Evolutionary conservation across 2,329 filamentous ascomycete species (phyloP).

Genomic region (Aspergillus sp.): DNA sequence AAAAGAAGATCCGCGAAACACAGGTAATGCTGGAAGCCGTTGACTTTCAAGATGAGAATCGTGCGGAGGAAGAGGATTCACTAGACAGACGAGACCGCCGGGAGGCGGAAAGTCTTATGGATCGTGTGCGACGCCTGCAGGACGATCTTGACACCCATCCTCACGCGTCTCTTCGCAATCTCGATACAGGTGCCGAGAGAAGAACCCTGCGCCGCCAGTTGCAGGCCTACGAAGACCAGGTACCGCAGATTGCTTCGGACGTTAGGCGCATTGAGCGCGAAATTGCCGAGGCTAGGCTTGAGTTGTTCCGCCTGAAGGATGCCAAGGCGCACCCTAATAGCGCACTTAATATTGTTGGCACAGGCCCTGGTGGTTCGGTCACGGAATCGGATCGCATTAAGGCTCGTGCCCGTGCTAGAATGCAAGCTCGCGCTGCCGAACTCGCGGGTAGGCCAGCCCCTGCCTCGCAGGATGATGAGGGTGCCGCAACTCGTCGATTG

Average conservation of each 20-base stretch:
- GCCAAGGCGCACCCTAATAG: conserved; percentile 86
- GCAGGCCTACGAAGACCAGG: conserved; percentile 81
- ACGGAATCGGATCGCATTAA: conserved; percentile 95
- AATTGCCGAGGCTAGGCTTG: conserved; percentile 86
- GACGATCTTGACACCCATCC: conserved; percentile 94
- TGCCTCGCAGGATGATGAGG: conserved; percentile 67
- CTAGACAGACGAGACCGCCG: conserved; percentile 86
- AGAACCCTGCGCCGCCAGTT: conserved; percentile 84
- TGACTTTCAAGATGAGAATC: conserved; percentile 91
- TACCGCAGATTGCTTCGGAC: conserved; percentile 88
- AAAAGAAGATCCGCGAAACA: conserved; percentile 91
- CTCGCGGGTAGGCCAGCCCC: conserved; percentile 79
- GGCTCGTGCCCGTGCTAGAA: conserved; percentile 93
- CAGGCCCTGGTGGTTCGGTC: conserved; percentile 83
- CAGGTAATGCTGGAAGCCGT: conserved; percentile 93
- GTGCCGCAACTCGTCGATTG: conserved; percentile 76
- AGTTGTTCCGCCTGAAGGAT: conserved; percentile 90
- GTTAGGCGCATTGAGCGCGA: conserved; percentile 87
- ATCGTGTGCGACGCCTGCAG: conserved; percentile 85
- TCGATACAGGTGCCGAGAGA: conserved; percentile 85
- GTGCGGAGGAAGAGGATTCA: conserved; percentile 84
- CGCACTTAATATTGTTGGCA: conserved; percentile 80
- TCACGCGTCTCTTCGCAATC: conserved; percentile 66
- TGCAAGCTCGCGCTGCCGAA: conserved; percentile 95
- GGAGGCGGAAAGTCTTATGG: conserved; percentile 91